Conservation (phyloP, 1,139 yeast species). For the Tardiomyces digboiensis region DNA sequence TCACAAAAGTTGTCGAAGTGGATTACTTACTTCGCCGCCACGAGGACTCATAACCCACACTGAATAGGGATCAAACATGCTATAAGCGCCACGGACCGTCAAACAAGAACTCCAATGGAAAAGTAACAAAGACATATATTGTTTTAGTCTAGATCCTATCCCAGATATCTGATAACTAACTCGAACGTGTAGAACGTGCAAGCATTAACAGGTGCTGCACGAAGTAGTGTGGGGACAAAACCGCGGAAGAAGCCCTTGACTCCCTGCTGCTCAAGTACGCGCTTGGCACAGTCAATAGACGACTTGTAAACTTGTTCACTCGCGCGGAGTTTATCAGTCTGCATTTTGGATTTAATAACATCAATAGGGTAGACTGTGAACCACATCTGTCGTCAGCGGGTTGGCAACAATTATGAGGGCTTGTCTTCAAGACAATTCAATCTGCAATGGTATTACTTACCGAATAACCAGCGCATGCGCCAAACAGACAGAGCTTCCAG, state of each 20-base stretch:
- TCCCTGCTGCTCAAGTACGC: constrained; percentile 49
- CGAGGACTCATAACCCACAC: constrained; percentile 35
- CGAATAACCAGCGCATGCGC: constrained; percentile 80
- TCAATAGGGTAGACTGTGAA: constrained; percentile 72
- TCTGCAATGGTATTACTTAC: constrained; percentile 1
- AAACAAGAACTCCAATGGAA: too few species aligned
- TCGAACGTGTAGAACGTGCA: constrained; percentile 93
- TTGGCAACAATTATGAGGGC: neutral
- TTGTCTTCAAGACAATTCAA: neutral
- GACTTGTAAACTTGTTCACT: constrained; percentile 35
- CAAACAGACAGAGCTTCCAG: constrained; percentile 70
- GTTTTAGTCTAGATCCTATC: too few species aligned
- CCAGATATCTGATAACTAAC: constrained; percentile 43
- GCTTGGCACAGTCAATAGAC: constrained; percentile 45
- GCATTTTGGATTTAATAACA: constrained; percentile 76
- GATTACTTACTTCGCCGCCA: constrained; percentile 80
- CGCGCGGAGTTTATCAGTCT: constrained; percentile 63
- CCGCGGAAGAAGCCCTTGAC: constrained; percentile 77
- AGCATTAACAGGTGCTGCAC: constrained; percentile 97
- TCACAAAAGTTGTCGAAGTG: constrained; percentile 91
- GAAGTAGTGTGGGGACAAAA: constrained; percentile 76
- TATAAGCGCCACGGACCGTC: too few species aligned
- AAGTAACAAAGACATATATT: too few species aligned
- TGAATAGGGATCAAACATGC: neutral
- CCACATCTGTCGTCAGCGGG: constrained; percentile 42